Base-by-base conservation (phyloP, 257 asterid species). In the Jacaranda mimosifolia region DNA sequence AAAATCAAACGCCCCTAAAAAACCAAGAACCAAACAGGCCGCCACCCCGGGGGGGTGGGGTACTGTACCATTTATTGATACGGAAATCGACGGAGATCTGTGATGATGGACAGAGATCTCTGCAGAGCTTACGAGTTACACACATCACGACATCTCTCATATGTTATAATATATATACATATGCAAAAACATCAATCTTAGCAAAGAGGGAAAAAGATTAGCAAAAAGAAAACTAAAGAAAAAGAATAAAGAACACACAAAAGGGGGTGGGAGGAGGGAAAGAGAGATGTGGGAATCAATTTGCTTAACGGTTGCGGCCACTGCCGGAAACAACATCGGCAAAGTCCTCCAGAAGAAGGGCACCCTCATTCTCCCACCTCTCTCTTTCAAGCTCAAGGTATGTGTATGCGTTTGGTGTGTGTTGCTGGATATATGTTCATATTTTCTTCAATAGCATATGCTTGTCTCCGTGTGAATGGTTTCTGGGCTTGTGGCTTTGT, bases 271-370 rank as follows among this genome's bases (percentile, higher is more conserved):
- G 64, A 46, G 76, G 73, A 74, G 85, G 75, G 80, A 95, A 39
- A 65, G 74, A 76, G 85, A 77, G 79, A 96, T 93, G 99, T 96
- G 99, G 99, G 98, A 90, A 88, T 84, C 97, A 70, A 85, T 91
- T 76, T 88, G 91, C 89, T 79, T 96, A 13, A 96, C 99, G 81
- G 26, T 93, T 51, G 97, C 97, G 71, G 99, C 99, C 53, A 93
- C 98, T 64, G 98, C 98, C 78, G 99, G 98, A 1, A 96, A 93
- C 85, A 96, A 96, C 91, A 93, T 96, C 88, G 99, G 99, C 67
- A 96, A 96, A 86, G 97, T 93, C 53, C 97, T 96, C 35, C 98
- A 96, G 94, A 96, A 96, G 55, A 96, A 93, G 83, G 98, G 99
- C 87, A 96, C 99, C 72, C 91, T 91, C 86, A 93, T 96, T 86